Evolutionary conservation across 345 rosid species (phyloP).

Genomic region (Cardamine chenopodiifolia): DNA sequence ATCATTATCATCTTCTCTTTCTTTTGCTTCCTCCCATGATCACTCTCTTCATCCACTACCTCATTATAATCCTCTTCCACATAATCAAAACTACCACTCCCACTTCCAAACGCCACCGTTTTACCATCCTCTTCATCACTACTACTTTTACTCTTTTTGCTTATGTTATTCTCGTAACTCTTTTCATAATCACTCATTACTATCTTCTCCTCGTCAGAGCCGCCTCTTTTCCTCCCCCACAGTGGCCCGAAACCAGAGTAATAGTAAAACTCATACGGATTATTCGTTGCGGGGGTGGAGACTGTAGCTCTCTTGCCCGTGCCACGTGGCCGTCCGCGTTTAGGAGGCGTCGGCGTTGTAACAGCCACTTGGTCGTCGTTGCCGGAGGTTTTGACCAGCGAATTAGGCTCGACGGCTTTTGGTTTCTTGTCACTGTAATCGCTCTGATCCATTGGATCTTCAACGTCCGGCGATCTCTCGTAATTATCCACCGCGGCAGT

Average conservation of each 20-base stretch:
- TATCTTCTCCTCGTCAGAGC: constrained; percentile 30
- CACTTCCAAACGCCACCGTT: constrained; percentile 32
- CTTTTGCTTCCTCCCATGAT: constrained; percentile 20
- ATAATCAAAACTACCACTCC: constrained; percentile 32
- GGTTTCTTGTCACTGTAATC: constrained; percentile 38
- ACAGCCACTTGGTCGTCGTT: constrained; percentile 14
- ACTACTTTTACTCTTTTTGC: constrained; percentile 32
- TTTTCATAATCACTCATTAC: constrained; percentile 1
- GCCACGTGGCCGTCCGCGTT: constrained; percentile 51
- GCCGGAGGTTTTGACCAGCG: constrained; percentile 32
- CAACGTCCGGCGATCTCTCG: constrained; percentile 38
- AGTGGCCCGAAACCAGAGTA: constrained; percentile 94
- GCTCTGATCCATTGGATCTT: constrained; percentile 29
- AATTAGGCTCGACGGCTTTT: constrained; percentile 42
- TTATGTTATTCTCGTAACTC: not conserved
- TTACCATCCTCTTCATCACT: constrained; percentile 25
- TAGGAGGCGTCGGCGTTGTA: constrained; percentile 14
- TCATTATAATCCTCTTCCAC: constrained; percentile 50
- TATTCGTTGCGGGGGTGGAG: constrained; percentile 39
- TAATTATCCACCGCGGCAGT: constrained; percentile 44
- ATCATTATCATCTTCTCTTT: constrained; percentile 27
- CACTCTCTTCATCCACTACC: constrained; percentile 35
- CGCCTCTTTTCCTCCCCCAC: constrained; percentile 76
- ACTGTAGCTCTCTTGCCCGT: constrained; percentile 41
- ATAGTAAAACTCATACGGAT: constrained; percentile 80